Evolutionary conservation across 371 early-diverging fungal genomes (phyloP).

Genomic region (Mortierella sp.): DNA sequence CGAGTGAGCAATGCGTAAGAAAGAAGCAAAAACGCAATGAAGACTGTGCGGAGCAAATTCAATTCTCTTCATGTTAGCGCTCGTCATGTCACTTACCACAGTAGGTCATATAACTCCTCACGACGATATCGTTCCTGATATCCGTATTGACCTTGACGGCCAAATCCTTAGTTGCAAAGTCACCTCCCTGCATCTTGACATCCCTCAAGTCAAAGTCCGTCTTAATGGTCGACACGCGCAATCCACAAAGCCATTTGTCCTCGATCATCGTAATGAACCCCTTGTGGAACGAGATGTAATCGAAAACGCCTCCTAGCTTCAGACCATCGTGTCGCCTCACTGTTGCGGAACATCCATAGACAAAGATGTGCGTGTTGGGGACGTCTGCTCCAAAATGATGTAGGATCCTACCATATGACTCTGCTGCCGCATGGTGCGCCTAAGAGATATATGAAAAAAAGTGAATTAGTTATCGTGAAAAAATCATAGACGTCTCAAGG

Average conservation of each 20-base stretch:
- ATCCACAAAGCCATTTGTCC: conserved; percentile 79
- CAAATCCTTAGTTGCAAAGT: conserved; percentile 73
- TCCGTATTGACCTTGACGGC: conserved; percentile 74
- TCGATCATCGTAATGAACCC: conserved; percentile 87
- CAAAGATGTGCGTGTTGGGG: conserved; percentile 65
- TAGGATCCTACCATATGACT: conserved; percentile 79
- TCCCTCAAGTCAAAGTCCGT: conserved; percentile 70
- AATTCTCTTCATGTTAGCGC: neutral
- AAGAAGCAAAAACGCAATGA: neutral
- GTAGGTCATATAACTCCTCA: conserved; percentile 73
- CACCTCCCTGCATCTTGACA: conserved; percentile 66
- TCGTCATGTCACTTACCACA: conserved; percentile 59
- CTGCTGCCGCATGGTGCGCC: conserved; percentile 94
- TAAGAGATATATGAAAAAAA: conserved; percentile 14
- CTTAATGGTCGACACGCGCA: conserved; percentile 76
- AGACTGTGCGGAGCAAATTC: neutral
- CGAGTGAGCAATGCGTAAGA: neutral
- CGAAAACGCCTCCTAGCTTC: conserved; percentile 76
- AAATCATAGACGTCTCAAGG: neutral
- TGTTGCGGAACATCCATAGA: conserved; percentile 97
- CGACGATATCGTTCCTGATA: conserved; percentile 76
- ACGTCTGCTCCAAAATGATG: conserved; percentile 73
- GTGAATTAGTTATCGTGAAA: conserved; percentile 2
- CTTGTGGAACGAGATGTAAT: conserved; percentile 82
- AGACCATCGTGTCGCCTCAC: conserved; percentile 88